phyloP scores from a whole-genome alignment of 306 rosid species.

The Vigna angularis region DNA sequence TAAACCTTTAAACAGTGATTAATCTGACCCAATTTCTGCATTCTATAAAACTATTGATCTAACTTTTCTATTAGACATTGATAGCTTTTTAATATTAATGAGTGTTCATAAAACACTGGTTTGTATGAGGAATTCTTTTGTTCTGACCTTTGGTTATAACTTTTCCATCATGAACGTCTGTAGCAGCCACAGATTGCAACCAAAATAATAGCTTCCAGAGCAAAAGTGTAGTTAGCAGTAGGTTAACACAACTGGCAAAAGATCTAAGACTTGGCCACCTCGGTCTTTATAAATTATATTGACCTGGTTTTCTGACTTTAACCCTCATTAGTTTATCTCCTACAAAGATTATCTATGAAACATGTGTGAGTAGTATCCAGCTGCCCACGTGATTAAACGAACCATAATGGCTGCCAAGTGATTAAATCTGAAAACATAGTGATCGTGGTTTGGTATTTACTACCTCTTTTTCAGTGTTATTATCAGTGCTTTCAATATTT shows the following conservation, averaged over 20 bases:
- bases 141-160: background rate
- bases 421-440: background rate
- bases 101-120: background rate
- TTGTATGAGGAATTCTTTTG: background rate
- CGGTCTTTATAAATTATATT: conserved; percentile 7
- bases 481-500: background rate
- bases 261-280: conserved; percentile 10
- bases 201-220: conserved; percentile 6
- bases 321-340: background rate
- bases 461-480: background rate
- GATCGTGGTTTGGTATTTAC: background rate
- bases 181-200: conserved; percentile 1
- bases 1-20: background rate
- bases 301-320: background rate
- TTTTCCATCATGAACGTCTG: background rate
- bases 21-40: no score
- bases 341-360: conserved; percentile 6
- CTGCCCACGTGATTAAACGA: conserved; percentile 37
- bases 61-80: no score
- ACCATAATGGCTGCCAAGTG: conserved; percentile 24
- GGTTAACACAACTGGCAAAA: conserved; percentile 25
- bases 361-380: background rate
- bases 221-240: background rate
- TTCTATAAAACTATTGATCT: no score
- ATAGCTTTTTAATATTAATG: background rate